phyloP scores from a whole-genome alignment of 2,329 filamentous ascomycete species.

The Karstenula rhodostoma region DNA sequence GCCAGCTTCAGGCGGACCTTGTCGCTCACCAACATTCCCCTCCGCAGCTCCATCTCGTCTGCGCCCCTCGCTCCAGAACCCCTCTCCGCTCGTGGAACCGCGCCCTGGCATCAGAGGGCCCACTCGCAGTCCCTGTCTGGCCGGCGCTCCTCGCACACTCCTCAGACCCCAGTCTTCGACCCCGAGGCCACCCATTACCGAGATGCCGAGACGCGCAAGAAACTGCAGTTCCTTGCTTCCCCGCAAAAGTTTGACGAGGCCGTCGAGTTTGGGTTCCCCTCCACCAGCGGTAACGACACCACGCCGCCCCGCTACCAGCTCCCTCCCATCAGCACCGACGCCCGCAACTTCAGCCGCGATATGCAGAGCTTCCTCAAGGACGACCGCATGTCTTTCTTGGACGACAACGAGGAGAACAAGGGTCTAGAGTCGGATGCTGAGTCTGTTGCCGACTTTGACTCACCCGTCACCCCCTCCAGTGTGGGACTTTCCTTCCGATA shows the following conservation, averaged over 20 bases:
- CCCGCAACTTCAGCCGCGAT: conserved; percentile 57
- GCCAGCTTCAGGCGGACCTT: conserved; percentile 73
- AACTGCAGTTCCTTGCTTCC: conserved; percentile 85
- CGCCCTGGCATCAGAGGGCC: conserved; percentile 42
- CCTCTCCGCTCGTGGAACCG: conserved; percentile 37
- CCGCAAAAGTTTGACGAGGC: conserved; percentile 96
- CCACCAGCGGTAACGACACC: conserved; percentile 47
- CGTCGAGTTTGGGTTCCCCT: conserved; percentile 90
- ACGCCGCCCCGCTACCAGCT: conserved; percentile 37
- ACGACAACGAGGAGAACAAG: conserved; percentile 41
- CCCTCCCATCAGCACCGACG: conserved; percentile 47
- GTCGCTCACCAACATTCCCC: conserved; percentile 73
- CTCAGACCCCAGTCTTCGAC: conserved; percentile 58
- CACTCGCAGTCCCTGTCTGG: conserved; percentile 39
- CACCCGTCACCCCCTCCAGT: conserved; percentile 49
- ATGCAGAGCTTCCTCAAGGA: conserved; percentile 67
- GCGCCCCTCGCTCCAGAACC: conserved; percentile 56
- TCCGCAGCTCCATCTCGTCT: conserved; percentile 62
- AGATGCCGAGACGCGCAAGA: conserved; percentile 86
- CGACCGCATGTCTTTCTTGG: conserved; percentile 59
- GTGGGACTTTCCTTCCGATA: conserved; percentile 43
- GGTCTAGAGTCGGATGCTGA: conserved; percentile 44
- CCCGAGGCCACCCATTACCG: conserved; percentile 82
- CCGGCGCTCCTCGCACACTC: conserved; percentile 38
- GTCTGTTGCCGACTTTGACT: conserved; percentile 44